Percentiles rank a stretch among this genome's conserved stretches.
These are phyloP conservation scores for Phycomyces blakesleeanus DNA, from an alignment of 192 early-diverging fungal genomes.

Conservation along the genomic window DNA sequence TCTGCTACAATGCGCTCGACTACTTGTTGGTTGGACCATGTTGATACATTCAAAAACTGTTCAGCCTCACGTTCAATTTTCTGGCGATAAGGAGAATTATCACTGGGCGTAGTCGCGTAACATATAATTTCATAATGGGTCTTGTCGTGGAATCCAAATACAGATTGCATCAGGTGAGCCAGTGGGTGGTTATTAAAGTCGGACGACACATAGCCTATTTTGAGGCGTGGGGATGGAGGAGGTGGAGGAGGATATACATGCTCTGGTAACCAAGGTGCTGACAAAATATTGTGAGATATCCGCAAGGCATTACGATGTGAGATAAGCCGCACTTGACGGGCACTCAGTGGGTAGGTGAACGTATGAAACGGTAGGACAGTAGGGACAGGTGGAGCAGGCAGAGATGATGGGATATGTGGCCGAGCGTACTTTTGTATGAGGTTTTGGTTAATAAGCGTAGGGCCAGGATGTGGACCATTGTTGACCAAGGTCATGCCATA, in stretches of 20 bases:
- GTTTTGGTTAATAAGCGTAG: neutral
- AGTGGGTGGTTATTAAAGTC: constrained; percentile 95
- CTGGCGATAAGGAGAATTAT: constrained; percentile 70
- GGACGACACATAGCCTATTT: constrained; percentile 86
- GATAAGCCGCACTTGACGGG: constrained; percentile 82
- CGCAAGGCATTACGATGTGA: constrained; percentile 82
- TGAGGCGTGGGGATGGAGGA: constrained; percentile 60
- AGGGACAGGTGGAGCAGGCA: constrained; percentile 62
- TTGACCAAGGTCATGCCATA: constrained; percentile 27
- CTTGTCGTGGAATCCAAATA: constrained; percentile 89
- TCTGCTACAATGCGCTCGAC: constrained; percentile 72
- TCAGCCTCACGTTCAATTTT: constrained; percentile 81
- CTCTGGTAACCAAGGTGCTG: constrained; percentile 55
- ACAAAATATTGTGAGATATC: constrained; percentile 67
- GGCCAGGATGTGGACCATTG: neutral
- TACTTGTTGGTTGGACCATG: constrained; percentile 70
- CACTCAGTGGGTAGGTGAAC: constrained; percentile 85
- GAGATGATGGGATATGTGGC: constrained; percentile 16
- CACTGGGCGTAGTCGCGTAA: constrained; percentile 79
- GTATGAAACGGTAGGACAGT: constrained; percentile 94
- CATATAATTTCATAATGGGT: constrained; percentile 68
- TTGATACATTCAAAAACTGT: constrained; percentile 73
- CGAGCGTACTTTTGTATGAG: constrained; percentile 7
- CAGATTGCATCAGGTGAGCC: constrained; percentile 91
- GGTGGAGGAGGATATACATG: constrained; percentile 76